Base-by-base conservation (phyloP, 176 grass and related monocot genomes). In the Chrysopogon serrulatus region DNA sequence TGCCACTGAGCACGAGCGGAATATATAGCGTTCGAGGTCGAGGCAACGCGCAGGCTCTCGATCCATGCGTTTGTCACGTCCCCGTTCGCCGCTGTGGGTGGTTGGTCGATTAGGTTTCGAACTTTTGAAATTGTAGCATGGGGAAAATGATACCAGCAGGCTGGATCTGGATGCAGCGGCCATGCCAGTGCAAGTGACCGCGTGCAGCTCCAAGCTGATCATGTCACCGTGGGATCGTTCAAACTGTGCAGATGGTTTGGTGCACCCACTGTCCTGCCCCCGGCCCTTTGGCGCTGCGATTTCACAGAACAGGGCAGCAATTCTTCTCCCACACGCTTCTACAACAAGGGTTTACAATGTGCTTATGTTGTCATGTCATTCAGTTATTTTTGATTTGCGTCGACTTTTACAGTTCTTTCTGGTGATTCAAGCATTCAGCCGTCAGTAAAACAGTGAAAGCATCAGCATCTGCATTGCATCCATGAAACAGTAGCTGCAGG, bases 91-190 rank as follows among this genome's bases (percentile, higher is more conserved):
- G 54, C 59, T 5, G 23, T 42, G 39, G n/a, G 23, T 83, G 86
- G 86, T 92, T 89, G 86, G 86, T 88, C 49, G 86, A 86, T 89
- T 92, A 92, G 90, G 86, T 92, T 92, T 88, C 37, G 48, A 71
- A 83, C 68, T 80, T 86, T 83, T 27, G 32, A 36, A 30, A 41
- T 26, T n/a, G 16, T n/a, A 27, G 51, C 59, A 30, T 79, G 19
- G 63, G 2, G 27, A 17, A 21, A 62, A 37, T 26, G 15, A 12
- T 49, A 44, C 71, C 42, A 32, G 27, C 40, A n/a, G n/a, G n/a
- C n/a, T n/a, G n/a, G n/a, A n/a, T n/a, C n/a, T 9, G 36, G 5
- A 26, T 17, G 48, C 17, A 31, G 26, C 51, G 1, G 21, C 10
- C 10, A 15, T 35, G 32, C 21, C 59, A 19, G 6, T 1, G 51